Percentiles rank a stretch among this genome's conserved stretches.
phyloP scores from a whole-genome alignment of 345 rosid species.

The Salix exigua region DNA sequence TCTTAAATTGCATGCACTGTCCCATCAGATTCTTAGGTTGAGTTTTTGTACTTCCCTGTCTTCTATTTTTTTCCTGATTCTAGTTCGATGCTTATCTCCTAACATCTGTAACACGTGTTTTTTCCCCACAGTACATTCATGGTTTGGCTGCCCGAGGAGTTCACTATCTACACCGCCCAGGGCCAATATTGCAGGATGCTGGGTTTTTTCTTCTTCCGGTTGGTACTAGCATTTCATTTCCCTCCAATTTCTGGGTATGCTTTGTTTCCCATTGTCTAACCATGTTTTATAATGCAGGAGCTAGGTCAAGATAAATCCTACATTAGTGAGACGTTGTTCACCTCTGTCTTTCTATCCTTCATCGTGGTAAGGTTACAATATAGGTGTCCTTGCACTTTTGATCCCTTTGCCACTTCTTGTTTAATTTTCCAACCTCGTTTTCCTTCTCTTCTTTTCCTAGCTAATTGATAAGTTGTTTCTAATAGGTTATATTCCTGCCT shows the following conservation, averaged over 20 bases:
- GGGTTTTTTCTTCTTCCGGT: constrained; percentile 93
- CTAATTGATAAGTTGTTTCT: background rate
- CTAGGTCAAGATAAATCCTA: constrained; percentile 91
- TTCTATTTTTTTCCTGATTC: background rate
- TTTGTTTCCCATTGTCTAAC: constrained; percentile 1
- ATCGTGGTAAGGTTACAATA: constrained; percentile 53
- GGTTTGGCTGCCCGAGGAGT: constrained; percentile 94
- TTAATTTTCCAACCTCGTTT: background rate
- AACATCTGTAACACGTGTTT: background rate
- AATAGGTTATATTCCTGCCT: constrained; percentile 1
- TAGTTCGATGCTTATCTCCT: background rate
- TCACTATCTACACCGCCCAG: constrained; percentile 87
- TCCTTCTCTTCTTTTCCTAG: constrained; percentile 8
- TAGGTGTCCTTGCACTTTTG: background rate
- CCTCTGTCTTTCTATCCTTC: constrained; percentile 59
- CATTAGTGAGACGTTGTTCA: constrained; percentile 84
- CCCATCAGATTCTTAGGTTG: background rate
- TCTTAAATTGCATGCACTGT: background rate
- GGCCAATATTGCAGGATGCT: constrained; percentile 78
- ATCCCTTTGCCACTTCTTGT: background rate
- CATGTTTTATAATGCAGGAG: constrained; percentile 48
- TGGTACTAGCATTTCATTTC: constrained; percentile 18
- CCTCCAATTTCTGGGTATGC: background rate
- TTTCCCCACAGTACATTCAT: constrained; percentile 70
- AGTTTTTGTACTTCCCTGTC: background rate